phyloP scores from a whole-genome alignment of 805 yeast genomes.

The Lachancea nothofagi region DNA sequence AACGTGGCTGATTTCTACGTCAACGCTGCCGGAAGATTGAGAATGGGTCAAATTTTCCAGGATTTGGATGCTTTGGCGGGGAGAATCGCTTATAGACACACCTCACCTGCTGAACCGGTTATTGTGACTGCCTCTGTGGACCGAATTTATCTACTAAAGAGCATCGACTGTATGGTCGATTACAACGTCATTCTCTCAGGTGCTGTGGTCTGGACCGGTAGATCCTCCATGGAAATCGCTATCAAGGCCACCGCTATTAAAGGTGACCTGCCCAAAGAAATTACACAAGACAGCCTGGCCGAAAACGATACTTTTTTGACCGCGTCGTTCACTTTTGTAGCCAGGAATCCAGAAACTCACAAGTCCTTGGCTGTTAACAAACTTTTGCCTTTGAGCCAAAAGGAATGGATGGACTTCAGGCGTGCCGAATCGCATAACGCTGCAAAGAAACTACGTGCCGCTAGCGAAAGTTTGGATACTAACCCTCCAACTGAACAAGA shows the following conservation, averaged over 20 bases:
- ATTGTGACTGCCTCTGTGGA: slow-evolving; percentile 95
- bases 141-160: slow-evolving; percentile 78
- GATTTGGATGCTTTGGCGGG: slow-evolving; percentile 94
- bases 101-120: slow-evolving; percentile 93
- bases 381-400: slow-evolving; percentile 65
- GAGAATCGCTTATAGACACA: slow-evolving; percentile 85
- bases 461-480: slow-evolving; percentile 50
- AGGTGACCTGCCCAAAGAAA: slow-evolving; percentile 45
- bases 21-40: slow-evolving; percentile 82
- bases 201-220: slow-evolving; percentile 90
- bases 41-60: slow-evolving; percentile 91
- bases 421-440: slow-evolving; percentile 88
- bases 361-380: slow-evolving; percentile 81
- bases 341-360: slow-evolving; percentile 90
- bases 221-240: slow-evolving; percentile 91
- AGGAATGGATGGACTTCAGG: slow-evolving; percentile 77
- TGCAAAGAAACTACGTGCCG: slow-evolving; percentile 74
- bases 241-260: slow-evolving; percentile 81
- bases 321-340: slow-evolving; percentile 93
- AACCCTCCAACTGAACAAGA: slow-evolving; percentile 77
- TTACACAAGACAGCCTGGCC: slow-evolving; percentile 49
- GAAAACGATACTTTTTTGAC: slow-evolving; percentile 70
- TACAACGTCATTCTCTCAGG: slow-evolving; percentile 83
- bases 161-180: slow-evolving; percentile 69
- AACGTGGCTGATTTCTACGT: slow-evolving; percentile 83